Conservation (phyloP, 2,329 filamentous ascomycete species). For the Dactylonectria estremocensis region DNA sequence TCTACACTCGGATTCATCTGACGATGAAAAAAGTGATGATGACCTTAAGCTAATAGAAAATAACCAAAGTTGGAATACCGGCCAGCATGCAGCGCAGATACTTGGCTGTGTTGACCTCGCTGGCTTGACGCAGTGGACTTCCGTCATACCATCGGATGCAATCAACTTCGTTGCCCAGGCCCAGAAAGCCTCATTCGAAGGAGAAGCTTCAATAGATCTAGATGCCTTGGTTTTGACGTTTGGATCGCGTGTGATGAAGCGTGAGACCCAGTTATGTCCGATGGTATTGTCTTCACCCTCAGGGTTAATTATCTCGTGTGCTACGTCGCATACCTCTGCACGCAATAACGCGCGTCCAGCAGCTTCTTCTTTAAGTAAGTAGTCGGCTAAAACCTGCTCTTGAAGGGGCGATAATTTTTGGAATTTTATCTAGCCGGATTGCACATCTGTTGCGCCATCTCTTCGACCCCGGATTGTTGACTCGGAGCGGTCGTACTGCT, state of each 20-base stretch:
- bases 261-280: background rate
- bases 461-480: no score
- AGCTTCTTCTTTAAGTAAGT: background rate
- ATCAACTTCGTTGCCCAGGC: slow-evolving; percentile 9
- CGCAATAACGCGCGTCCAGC: background rate
- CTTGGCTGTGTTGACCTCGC: background rate
- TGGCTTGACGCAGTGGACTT: background rate
- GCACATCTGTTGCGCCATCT: no score
- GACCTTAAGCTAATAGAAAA: slow-evolving; percentile 14
- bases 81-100: background rate
- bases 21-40: slow-evolving; percentile 1
- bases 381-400: no score
- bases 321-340: background rate
- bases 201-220: slow-evolving; percentile 7
- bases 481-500: no score
- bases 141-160: background rate
- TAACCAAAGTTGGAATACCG: background rate
- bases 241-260: background rate
- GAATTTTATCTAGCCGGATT: no score
- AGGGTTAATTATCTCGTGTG: background rate
- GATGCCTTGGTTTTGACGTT: slow-evolving; percentile 5
- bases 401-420: no score
- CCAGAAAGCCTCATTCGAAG: background rate
- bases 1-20: background rate
- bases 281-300: background rate